phyloP scores from a whole-genome alignment of 371 early-diverging fungal genomes.

The Syncephalastrum monosporum region DNA sequence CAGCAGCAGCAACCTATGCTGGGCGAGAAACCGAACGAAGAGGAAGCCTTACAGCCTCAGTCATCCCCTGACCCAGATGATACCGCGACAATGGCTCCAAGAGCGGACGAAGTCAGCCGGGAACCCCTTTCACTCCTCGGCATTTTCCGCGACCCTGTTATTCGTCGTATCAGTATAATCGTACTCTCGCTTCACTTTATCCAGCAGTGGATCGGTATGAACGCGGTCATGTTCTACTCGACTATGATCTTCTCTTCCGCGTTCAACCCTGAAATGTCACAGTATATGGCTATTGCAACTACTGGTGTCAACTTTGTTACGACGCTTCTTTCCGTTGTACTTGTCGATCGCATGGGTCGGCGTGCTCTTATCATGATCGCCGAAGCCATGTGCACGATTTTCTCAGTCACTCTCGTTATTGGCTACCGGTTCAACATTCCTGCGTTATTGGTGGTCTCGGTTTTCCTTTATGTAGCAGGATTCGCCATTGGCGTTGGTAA shows the following conservation, averaged over 20 bases:
- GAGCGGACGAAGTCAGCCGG: constrained; percentile 20
- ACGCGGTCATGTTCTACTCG: constrained; percentile 79
- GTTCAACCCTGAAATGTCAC: constrained; percentile 47
- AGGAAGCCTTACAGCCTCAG: constrained; percentile 6
- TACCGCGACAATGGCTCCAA: constrained; percentile 15
- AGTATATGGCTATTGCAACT: constrained; percentile 55
- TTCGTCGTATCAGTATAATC: constrained; percentile 47
- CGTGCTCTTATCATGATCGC: constrained; percentile 67
- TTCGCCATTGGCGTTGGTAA: constrained; percentile 62
- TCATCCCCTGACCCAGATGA: background rate
- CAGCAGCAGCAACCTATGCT: too few species aligned
- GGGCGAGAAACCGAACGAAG: background rate
- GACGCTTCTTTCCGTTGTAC: constrained; percentile 48
- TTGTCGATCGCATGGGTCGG: constrained; percentile 78
- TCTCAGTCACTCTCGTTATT: constrained; percentile 53
- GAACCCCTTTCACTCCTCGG: constrained; percentile 23
- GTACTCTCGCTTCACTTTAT: constrained; percentile 54
- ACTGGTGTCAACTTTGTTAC: constrained; percentile 55
- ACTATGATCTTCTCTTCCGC: constrained; percentile 55
- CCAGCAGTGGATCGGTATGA: constrained; percentile 88
- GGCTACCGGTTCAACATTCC: constrained; percentile 26
- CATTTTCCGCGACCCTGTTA: constrained; percentile 33
- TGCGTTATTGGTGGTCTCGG: constrained; percentile 28
- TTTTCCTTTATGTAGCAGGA: constrained; percentile 54
- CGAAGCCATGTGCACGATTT: constrained; percentile 50